A percentile compares a stretch with the other conserved stretches of the same genome.
Evolutionary conservation across 1,284 basidiomycete genomes (phyloP).

Genomic region (Tilletia horrida): DNA sequence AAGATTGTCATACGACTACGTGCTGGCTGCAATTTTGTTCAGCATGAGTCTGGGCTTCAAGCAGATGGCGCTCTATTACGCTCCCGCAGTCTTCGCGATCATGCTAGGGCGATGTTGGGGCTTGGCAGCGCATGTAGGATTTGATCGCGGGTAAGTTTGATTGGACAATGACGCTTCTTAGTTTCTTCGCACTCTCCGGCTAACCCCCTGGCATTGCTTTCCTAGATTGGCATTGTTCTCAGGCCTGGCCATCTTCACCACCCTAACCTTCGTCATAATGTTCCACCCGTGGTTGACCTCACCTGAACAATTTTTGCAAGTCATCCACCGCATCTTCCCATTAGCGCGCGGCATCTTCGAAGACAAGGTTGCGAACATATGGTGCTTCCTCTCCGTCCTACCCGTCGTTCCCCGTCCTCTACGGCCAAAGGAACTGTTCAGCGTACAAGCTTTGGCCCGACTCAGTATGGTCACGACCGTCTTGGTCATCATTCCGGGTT

Average conservation of each 20-base stretch:
- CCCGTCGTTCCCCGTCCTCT: constrained; percentile 36
- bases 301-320: constrained; percentile 62
- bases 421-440: constrained; percentile 41
- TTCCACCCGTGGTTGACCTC: constrained; percentile 73
- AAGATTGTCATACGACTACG: constrained; percentile 57
- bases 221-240: constrained; percentile 66
- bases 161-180: too few relatives aligned
- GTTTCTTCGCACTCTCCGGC: too few relatives aligned
- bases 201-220: too few relatives aligned
- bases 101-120: constrained; percentile 62
- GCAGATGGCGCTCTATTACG: constrained; percentile 92
- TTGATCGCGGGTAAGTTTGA: constrained; percentile 64
- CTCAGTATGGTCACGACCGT: constrained; percentile 55
- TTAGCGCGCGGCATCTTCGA: constrained; percentile 86
- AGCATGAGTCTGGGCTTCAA: constrained; percentile 83
- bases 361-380: constrained; percentile 94
- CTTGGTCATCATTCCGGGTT: constrained; percentile 50
- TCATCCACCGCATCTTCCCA: constrained; percentile 80
- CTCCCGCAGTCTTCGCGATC: constrained; percentile 64
- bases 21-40: constrained; percentile 75
- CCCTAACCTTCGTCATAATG: constrained; percentile 65
- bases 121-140: constrained; percentile 69
- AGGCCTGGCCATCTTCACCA: constrained; percentile 62
- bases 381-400: constrained; percentile 59
- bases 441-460: constrained; percentile 43